Evolutionary conservation across 139 green algal species (phyloP).

Genomic region (Yamagishiella unicocca): DNA sequence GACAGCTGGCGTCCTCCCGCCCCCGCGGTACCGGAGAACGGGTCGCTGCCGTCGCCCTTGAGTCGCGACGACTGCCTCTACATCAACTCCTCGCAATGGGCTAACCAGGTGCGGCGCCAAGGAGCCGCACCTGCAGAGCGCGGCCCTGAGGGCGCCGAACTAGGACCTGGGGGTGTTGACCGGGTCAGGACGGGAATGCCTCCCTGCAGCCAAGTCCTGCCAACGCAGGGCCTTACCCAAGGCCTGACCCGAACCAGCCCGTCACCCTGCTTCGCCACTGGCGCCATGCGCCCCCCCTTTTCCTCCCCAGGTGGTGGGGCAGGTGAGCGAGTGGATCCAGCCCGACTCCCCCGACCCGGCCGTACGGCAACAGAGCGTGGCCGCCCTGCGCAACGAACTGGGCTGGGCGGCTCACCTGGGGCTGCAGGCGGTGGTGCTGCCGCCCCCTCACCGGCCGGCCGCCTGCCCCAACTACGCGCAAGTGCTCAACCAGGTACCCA

Average conservation of each 20-base stretch:
- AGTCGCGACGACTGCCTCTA: constrained; percentile 77
- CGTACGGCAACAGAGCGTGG: constrained; percentile 64
- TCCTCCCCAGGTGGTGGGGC: constrained; percentile 83
- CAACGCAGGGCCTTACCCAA: too few relatives aligned
- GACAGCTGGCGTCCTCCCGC: constrained; percentile 58
- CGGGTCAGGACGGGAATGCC: too few relatives aligned
- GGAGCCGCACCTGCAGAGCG: too few relatives aligned
- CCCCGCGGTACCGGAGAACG: constrained; percentile 25
- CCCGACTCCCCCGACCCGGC: constrained; percentile 71
- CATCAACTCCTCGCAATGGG: constrained; percentile 66
- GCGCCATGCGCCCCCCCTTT: too few relatives aligned
- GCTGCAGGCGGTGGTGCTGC: constrained; percentile 89
- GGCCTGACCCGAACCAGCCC: too few relatives aligned
- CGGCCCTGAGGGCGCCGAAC: too few relatives aligned
- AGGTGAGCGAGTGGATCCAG: constrained; percentile 86
- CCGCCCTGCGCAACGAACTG: constrained; percentile 87
- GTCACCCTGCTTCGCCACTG: too few relatives aligned
- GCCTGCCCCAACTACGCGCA: constrained; percentile 80
- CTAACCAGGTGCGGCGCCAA: constrained; percentile 61
- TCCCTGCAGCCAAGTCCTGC: too few relatives aligned
- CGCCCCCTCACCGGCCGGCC: constrained; percentile 55
- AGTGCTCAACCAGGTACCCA: constrained; percentile 76
- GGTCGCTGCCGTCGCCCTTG: constrained; percentile 65
- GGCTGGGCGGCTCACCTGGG: constrained; percentile 93
- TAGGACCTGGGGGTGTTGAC: too few relatives aligned